These are phyloP conservation scores for Cryphonectria japonica DNA, from an alignment of 2,329 filamentous ascomycete genomes.

Conservation along the genomic window DNA sequence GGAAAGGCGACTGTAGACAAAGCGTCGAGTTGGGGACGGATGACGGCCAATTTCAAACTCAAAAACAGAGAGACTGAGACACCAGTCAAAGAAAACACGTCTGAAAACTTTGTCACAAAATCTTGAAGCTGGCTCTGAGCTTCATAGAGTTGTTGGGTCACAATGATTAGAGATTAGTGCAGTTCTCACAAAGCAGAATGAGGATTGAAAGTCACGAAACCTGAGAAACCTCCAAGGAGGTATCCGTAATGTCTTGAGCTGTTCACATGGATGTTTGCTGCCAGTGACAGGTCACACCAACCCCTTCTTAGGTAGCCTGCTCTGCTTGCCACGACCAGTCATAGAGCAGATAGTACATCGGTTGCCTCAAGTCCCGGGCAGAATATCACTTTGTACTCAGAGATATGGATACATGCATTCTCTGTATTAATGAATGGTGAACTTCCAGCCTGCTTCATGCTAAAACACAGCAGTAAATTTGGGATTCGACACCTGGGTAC, in stretches of 20 bases:
- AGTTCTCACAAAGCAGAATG: background rate
- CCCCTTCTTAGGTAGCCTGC: background rate
- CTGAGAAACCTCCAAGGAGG: background rate
- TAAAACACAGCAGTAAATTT: background rate
- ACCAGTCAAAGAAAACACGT: background rate
- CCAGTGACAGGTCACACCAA: conserved; percentile 24
- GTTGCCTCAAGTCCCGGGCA: background rate
- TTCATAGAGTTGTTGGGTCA: background rate
- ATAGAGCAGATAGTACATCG: background rate
- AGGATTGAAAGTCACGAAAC: background rate
- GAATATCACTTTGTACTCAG: background rate
- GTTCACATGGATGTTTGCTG: conserved; percentile 19
- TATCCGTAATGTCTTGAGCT: background rate
- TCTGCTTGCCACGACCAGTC: background rate
- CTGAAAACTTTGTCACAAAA: background rate
- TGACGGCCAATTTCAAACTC: background rate
- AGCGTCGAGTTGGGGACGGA: background rate
- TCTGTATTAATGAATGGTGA: background rate
- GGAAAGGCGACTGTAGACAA: background rate
- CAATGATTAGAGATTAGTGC: background rate
- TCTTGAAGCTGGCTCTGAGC: background rate
- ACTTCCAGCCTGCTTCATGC: background rate
- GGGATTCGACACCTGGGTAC: too few species aligned
- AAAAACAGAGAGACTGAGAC: background rate
- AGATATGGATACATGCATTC: conserved; percentile 6